Evolutionary conservation across 257 asterid species (phyloP), one percentile per base, ranked within the genome.

Genomic region (Lantana camara): DNA sequence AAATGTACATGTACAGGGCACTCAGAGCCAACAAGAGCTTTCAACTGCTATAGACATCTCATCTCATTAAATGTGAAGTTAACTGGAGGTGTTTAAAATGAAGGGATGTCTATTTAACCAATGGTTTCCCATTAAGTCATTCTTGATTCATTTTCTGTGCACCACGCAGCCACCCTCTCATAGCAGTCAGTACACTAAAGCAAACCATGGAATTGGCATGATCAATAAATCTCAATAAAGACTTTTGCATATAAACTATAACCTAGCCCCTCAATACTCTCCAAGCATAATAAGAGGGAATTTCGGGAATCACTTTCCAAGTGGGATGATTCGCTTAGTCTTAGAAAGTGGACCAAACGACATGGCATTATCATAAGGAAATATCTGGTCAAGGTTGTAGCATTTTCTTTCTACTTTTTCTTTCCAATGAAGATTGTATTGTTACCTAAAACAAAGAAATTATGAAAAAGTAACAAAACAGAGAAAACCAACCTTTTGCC

Each of bases 121-220:
- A 23, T 32, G 17, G 7, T 21, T n/a, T 41, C n/a, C 13, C 24
- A 40, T 10, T n/a, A 6, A 35, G 17, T 62, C 49, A 34, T 54
- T 54, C 51, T 42, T 54, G 49, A 57, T 27, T 5, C 40, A 45
- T 54, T 24, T 27, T 44, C 15, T 20, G 38, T 20, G 41, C 40
- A 29, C 40, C 40, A 7, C 57, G 40, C 48, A n/a, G 57, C 57
- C 69, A 63, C n/a, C 22, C 35, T 17, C 32, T 37, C 46, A 29
- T 4, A 46, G 67, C 17, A 62, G 9, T 24, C 27, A 22, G 16
- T 23, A 27, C 2, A 30, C 29, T 14, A 2, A 48, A 49, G n/a
- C n/a, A n/a, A 48, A 35, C 22, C 42, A 52, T 9, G 4, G 51
- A 50, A 9, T 3, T 7, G 17, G 15, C 7, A 4, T 7, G 5